Evolutionary conservation across 495 filamentous ascomycete species (phyloP), one percentile per base, ranked within the genome.

Genomic region (Hypoxylon cercidicola): DNA sequence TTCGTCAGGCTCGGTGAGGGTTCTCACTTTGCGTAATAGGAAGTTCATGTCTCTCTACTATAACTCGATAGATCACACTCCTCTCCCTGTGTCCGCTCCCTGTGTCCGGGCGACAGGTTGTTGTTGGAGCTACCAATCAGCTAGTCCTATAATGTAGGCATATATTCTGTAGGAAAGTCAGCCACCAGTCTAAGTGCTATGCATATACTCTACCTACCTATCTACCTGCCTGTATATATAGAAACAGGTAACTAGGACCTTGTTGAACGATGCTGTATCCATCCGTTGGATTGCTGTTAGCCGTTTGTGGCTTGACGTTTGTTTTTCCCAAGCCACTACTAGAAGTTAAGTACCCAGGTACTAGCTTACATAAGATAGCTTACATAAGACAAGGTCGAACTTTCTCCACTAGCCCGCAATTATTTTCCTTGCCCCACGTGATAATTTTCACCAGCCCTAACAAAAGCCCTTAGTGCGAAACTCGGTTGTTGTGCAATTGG

Each of bases 401-500:
- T 13, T 39, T 39, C n/a, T 13, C 35, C 35, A 13, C 30, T 4
- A 32, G n/a, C 39, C 16, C 15, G 5, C 5, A 6, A 16, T 11
- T 37, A 2, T 3, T 9, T 2, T 2, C 11, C 3, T 41, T 41
- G 39, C 35, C 20, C n/a, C 60, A 64, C 60, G 53, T 62, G 49
- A 62, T 35, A 60, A 41, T 28, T 40, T 41, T 48, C 45, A 64
- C 59, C 45, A 70, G 15, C 67, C 62, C 67, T 66, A 66, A 70
- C 41, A 19, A 64, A 66, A 67, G 62, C 62, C 67, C 63, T 70
- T 69, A 65, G 62, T 41, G 62, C 48, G 54, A 58, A 67, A 67
- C 55, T 63, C 53, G 51, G 51, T 25, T 60, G 30, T 60, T 56
- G 56, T 62, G 56, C 62, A 39, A 58, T 67, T 55, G 67, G 64